Evolutionary conservation across 2,329 filamentous ascomycete species (phyloP), one percentile per base, ranked within the genome.

Genomic region (Dactylella cylindrospora): DNA sequence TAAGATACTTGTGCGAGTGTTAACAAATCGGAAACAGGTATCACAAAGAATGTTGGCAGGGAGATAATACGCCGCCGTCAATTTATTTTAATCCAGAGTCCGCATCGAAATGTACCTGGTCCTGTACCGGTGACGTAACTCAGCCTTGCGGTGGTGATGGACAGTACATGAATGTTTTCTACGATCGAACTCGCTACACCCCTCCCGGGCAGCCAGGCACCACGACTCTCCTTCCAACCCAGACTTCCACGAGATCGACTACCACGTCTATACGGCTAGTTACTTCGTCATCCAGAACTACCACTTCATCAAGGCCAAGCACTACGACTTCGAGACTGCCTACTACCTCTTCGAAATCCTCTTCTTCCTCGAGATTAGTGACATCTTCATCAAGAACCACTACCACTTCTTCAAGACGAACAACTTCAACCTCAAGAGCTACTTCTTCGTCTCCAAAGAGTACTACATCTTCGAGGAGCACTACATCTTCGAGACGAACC

Each of bases 111-210:
- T 70, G 69, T 49, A 68, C 68, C 10, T 72, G 69, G 40, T 62
- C 66, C n/a, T 72, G 70, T 43, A 66, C 65, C 5, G 70, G 70
- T 5, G 69, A 72, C 38, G 36, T 31, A 1, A 69, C 60, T 2
- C 68, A 72, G 36, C 68, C 68, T 9, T 72, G 71, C 44, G 71
- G 71, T 52, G 72, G 72, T 3, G 66, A 71, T 29, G 68, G 69
- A 2, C 68, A 67, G 2, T 73, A 69, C 39, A 65, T 73, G 51
- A 73, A 66, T 25, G 28, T 64, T 19, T 60, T 60, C 23, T 60
- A 60, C 25, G 54, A 60, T 26, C 39, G 35, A 2, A 33, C 32
- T n/a, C 45, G 26, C 29, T 61, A 47, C 28, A 61, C 54, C 2
- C 54, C 54, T 3, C 13, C 12, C 17, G 29, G 25, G 2, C 3